These are phyloP conservation scores for Sophora flavescens DNA, from an alignment of 306 rosid species.

Conservation along the genomic window DNA sequence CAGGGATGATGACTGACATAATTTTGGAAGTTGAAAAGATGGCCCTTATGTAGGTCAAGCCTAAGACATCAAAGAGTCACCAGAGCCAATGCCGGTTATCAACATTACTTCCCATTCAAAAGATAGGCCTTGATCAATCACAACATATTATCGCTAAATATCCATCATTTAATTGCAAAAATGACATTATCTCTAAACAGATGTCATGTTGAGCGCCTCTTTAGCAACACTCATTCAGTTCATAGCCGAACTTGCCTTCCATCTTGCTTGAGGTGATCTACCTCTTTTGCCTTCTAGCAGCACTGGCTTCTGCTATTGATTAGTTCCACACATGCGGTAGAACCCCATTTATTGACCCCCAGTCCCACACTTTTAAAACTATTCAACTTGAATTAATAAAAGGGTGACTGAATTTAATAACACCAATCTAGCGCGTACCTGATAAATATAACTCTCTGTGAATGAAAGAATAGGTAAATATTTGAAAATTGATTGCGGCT, in stretches of 20 bases:
- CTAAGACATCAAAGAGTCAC: slow-evolving; percentile 24
- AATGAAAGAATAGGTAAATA: slow-evolving; percentile 82
- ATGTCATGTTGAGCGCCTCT: slow-evolving; percentile 7
- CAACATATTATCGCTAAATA: slow-evolving; percentile 23
- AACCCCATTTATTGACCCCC: neutral
- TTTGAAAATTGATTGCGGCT: slow-evolving; percentile 74
- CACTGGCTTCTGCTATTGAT: neutral
- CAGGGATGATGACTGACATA: neutral
- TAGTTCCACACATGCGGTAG: slow-evolving; percentile 14
- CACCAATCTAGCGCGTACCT: slow-evolving; percentile 60
- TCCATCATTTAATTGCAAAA: slow-evolving; percentile 20
- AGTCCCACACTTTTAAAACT: neutral
- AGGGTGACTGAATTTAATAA: slow-evolving; percentile 28
- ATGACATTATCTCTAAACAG: neutral
- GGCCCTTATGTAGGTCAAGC: slow-evolving; percentile 28
- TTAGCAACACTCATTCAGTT: slow-evolving; percentile 13
- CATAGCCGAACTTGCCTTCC: slow-evolving; percentile 24
- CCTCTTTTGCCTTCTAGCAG: slow-evolving; percentile 20
- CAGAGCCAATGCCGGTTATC: too few relatives aligned
- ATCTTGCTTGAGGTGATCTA: slow-evolving; percentile 27
- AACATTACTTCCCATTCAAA: too few relatives aligned
- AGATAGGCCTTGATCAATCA: neutral
- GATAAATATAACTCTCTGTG: slow-evolving; percentile 75
- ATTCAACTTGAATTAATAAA: slow-evolving; percentile 15
- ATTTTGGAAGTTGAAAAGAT: slow-evolving; percentile 17